phyloP scores from a whole-genome alignment of 2,329 filamentous ascomycete species.

The Leptographium procerum region DNA sequence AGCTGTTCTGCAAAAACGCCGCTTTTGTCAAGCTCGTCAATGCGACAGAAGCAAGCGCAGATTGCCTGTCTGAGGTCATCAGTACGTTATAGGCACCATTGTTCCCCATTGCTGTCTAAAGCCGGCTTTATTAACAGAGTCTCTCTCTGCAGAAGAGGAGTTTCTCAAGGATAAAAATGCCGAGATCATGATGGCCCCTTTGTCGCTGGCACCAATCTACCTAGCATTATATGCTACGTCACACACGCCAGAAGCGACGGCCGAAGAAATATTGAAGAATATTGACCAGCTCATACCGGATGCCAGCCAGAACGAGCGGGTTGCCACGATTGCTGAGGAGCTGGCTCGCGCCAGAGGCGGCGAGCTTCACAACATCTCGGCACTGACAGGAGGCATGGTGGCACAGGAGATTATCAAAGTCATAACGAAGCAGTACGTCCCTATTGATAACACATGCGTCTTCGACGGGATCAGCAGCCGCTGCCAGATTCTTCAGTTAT shows the following conservation, averaged over 20 bases:
- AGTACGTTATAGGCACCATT: slow-evolving; percentile 29
- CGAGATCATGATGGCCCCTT: slow-evolving; percentile 33
- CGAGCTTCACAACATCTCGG: slow-evolving; percentile 87
- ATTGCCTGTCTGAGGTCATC: slow-evolving; percentile 39
- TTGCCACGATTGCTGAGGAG: slow-evolving; percentile 49
- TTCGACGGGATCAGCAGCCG: slow-evolving; percentile 58
- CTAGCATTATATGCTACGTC: slow-evolving; percentile 49
- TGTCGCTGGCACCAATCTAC: slow-evolving; percentile 58
- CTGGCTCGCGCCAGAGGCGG: slow-evolving; percentile 66
- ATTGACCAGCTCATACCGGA: slow-evolving; percentile 32
- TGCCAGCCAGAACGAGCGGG: slow-evolving; percentile 34
- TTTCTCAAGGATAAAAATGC: slow-evolving; percentile 42
- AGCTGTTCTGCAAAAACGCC: slow-evolving; percentile 90
- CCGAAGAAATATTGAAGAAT: slow-evolving; percentile 41
- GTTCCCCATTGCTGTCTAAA: not conserved
- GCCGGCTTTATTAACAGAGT: too few relatives aligned
- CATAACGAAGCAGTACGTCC: slow-evolving; percentile 61
- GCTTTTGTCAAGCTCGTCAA: slow-evolving; percentile 84
- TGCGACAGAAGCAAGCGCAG: slow-evolving; percentile 26
- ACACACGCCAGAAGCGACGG: slow-evolving; percentile 29
- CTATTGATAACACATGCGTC: slow-evolving; percentile 59
- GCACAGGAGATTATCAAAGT: slow-evolving; percentile 97
- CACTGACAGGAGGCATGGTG: slow-evolving; percentile 79
- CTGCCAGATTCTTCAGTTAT: slow-evolving; percentile 46
- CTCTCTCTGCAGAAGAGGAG: slow-evolving; percentile 35